A percentile compares a stretch with the other conserved stretches of the same genome.
These are phyloP conservation scores for Lunasporangiospora selenospora DNA, from an alignment of 192 early-diverging fungal species.

Conservation along the genomic window DNA sequence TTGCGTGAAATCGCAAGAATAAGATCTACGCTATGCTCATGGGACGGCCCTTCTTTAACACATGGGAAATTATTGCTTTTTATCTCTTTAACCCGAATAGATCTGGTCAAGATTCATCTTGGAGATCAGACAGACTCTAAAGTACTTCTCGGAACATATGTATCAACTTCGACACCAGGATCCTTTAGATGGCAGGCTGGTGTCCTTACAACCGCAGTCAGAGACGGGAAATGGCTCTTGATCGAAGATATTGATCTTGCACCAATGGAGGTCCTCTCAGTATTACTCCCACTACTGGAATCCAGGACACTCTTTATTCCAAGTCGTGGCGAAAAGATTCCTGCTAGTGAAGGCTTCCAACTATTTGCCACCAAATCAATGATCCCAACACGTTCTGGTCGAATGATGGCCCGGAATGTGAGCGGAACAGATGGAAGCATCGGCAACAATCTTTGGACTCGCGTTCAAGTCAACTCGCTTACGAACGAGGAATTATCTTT, in stretches of 20 bases:
- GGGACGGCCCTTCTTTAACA: slow-evolving; percentile 1
- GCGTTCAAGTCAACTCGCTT: slow-evolving; percentile 70
- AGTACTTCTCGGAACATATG: slow-evolving; percentile 93
- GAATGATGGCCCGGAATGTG: slow-evolving; percentile 46
- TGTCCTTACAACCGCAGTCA: slow-evolving; percentile 89
- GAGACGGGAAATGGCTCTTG: slow-evolving; percentile 92
- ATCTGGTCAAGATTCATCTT: slow-evolving; percentile 92
- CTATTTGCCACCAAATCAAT: slow-evolving; percentile 88
- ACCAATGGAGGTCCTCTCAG: slow-evolving; percentile 90
- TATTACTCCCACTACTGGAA: slow-evolving; percentile 93
- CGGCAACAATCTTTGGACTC: slow-evolving; percentile 82
- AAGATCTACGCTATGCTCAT: too few species aligned
- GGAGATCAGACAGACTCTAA: slow-evolving; percentile 97
- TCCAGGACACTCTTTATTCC: slow-evolving; percentile 89
- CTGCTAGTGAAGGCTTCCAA: slow-evolving; percentile 85
- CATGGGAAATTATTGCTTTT: not conserved
- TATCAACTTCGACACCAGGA: slow-evolving; percentile 90
- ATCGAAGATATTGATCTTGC: slow-evolving; percentile 98
- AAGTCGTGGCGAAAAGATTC: slow-evolving; percentile 85
- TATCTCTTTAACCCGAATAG: slow-evolving; percentile 50
- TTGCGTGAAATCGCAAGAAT: not conserved
- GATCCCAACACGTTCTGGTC: slow-evolving; percentile 59
- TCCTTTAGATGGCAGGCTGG: slow-evolving; percentile 96
- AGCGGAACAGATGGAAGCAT: slow-evolving; percentile 56
- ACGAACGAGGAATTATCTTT: slow-evolving; percentile 66